Base-by-base conservation (phyloP, 768 basidiomycete species). In the Pisolithus orientalis region DNA sequence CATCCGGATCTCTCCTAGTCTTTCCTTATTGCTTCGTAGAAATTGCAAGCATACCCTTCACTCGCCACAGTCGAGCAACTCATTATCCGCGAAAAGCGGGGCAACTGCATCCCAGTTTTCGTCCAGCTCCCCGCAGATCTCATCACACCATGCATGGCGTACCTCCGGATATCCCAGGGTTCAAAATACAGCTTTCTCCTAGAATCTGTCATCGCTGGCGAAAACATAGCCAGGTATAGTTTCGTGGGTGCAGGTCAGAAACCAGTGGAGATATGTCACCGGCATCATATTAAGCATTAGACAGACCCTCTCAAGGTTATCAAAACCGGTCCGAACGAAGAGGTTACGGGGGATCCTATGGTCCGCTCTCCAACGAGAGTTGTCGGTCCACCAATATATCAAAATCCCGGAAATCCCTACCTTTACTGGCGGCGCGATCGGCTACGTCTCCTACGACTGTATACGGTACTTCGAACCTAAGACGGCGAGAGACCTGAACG, bases 391-490 rank as follows among this genome's bases (percentile, higher is more conserved):
- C 74, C 79, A 87, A 67, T 96, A 94, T 65, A 80, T 96, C 69
- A 87, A 87, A 66, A 83, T 96, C 25, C 93, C 93, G 5, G 89
- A 94, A 67, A 78, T 95, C 34, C 85, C 90, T 2, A 94, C 94
- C 0, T 96, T 98, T 66, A 95, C 94, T 43, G 96, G 96, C 44
- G 96, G 96, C 43, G 95, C 94, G 1, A 91, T 98, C 63, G 96
- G 96, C 50, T 98, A 96, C 67, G 92, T 99, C 54, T 82, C 92
- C 11, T 99, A 94, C 72, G 96, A 99, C 67, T 93, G 92, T 68
- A 84, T 99, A 52, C 91, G 89, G 52, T 84, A 97, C 68, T 99
- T 99, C 62, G 96, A 99, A 67, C 94, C 96, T 49, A 92, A 88
- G 72, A 94, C 93, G 6, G 83, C 83, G 46, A 76, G 84, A 37